Base-by-base conservation (phyloP, 805 yeast genomes). In the Myxozyma nipponensis region DNA sequence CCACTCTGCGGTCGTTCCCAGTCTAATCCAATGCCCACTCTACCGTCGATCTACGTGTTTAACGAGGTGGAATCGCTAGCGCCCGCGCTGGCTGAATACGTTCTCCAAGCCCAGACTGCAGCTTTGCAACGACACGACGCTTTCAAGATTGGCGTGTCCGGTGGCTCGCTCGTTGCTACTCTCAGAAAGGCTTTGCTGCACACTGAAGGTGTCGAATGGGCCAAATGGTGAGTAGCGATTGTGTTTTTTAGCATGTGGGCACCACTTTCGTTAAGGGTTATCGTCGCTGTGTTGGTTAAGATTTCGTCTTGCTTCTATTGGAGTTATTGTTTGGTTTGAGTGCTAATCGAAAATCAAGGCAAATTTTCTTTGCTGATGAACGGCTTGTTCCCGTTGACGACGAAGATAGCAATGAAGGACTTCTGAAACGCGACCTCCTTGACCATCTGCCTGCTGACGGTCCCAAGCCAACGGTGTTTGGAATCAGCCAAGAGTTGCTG, bases 71-170 rank as follows among this genome's bases (percentile, higher is more conserved):
- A 81, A 25, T 93, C 86, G 17, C 96, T 91, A 28, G 97, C 98
- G 1, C 95, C 86, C 47, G 98, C 98, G 22, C 95, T 91, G 25
- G 97, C 97, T 1, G 96, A 93, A 69, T 95, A 90, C 68, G 84
- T 91, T 43, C 81, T 89, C 32, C 79, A 86, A 25, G 95, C 95
- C 10, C 98, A 93, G 70, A 86, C 90, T 63, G 69, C 77, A 54
- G 78, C 89, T 7, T 70, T 85, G 59, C 78, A 77, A 52, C 77
- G 74, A 49, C 85, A 82, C 53, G 76, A 78, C 49, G 72, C 96
- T 46, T 93, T 93, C 72, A 86, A 86, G 66, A 84, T 93, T 57
- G 98, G 96, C 39, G 74, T 93, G 17, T 80, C 90, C 45, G 98
- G 98, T 50, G 98, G 98, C 32, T 88, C 96, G 2, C 76, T 93